Evolutionary conservation across 148 eudicot species (phyloP).

Genomic region (Vaccinium macrocarpon): DNA sequence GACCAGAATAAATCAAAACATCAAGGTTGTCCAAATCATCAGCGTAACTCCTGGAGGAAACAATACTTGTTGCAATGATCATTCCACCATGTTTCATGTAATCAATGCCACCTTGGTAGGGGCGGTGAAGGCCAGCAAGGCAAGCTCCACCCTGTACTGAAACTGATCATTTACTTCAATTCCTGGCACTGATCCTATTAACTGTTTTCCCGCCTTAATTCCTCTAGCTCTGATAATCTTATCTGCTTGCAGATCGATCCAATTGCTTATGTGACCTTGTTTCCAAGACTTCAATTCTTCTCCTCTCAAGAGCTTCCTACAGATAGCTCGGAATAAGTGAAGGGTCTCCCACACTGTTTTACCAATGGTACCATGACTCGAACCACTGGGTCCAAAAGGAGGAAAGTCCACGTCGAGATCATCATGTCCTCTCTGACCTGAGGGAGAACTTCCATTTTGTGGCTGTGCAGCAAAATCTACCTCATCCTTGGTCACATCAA

Average conservation of each 20-base stretch:
- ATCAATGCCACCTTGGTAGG: slow-evolving; percentile 76
- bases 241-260: slow-evolving; percentile 7
- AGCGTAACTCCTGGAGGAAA: slow-evolving; percentile 70
- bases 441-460: slow-evolving; percentile 25
- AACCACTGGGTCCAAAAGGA: slow-evolving; percentile 41
- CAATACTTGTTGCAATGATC: slow-evolving; percentile 64
- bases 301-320: slow-evolving; percentile 66
- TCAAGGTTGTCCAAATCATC: slow-evolving; percentile 64
- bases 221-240: slow-evolving; percentile 42
- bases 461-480: slow-evolving; percentile 21
- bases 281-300: slow-evolving; percentile 38
- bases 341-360: slow-evolving; percentile 64
- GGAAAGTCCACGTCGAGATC: slow-evolving; percentile 19
- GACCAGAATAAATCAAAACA: slow-evolving; percentile 65
- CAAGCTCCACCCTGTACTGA: slow-evolving; percentile 75
- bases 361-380: slow-evolving; percentile 45
- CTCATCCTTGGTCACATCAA: slow-evolving; percentile 19
- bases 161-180: slow-evolving; percentile 93
- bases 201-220: slow-evolving; percentile 34
- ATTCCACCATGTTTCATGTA: slow-evolving; percentile 34
- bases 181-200: slow-evolving; percentile 69
- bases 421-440: background rate
- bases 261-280: slow-evolving; percentile 42
- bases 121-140: slow-evolving; percentile 80
- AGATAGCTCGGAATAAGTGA: slow-evolving; percentile 51